Evolutionary conservation across 768 basidiomycete genomes (phyloP).

Genomic region (Saitozyma podzolica): DNA sequence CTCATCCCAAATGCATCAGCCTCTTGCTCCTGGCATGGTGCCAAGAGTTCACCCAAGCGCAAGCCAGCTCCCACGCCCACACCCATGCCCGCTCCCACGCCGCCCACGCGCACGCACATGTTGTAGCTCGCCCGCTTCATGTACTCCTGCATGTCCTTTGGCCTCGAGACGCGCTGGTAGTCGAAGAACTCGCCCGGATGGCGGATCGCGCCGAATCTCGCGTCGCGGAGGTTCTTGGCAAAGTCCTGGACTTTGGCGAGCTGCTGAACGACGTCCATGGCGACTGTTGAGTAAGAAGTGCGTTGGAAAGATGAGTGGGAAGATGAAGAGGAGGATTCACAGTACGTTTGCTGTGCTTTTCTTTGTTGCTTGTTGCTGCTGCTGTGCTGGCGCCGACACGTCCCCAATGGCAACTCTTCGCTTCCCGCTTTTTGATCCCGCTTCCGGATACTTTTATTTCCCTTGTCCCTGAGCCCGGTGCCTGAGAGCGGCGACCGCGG

Average conservation of each 20-base stretch:
- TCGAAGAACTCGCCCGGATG: slow-evolving; percentile 47
- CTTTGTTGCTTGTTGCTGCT: background rate
- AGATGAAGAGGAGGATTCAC: no score
- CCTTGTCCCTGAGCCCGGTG: no score
- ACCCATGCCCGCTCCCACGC: background rate
- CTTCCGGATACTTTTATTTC: no score
- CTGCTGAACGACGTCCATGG: slow-evolving; percentile 38
- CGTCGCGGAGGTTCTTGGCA: slow-evolving; percentile 29
- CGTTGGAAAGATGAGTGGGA: no score
- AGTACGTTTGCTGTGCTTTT: no score
- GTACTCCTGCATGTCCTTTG: slow-evolving; percentile 40
- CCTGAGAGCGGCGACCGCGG: no score
- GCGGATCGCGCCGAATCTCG: slow-evolving; percentile 34
- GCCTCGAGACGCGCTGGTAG: slow-evolving; percentile 36
- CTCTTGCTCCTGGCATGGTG: background rate
- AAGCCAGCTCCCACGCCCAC: no score
- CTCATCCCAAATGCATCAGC: no score
- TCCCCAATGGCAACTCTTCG: background rate
- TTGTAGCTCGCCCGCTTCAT: slow-evolving; percentile 46
- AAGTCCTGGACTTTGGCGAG: slow-evolving; percentile 39
- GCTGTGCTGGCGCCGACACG: background rate
- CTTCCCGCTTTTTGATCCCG: background rate
- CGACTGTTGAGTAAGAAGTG: background rate
- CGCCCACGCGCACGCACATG: slow-evolving; percentile 23
- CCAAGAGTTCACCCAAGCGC: background rate